Evolutionary conservation across 768 basidiomycete genomes (phyloP).

Genomic region (Termitomyces sp.): DNA sequence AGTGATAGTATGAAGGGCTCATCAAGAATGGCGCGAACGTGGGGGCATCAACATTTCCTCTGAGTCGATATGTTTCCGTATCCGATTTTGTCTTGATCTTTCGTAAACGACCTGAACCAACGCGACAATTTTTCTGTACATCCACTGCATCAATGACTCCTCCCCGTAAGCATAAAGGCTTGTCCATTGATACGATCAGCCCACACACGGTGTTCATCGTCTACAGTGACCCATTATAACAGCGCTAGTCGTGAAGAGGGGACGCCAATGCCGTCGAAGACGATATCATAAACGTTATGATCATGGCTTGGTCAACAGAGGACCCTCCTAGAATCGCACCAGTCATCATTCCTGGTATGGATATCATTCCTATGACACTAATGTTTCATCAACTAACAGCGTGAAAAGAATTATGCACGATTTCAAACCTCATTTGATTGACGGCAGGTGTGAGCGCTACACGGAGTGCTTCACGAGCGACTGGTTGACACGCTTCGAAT

Average conservation of each 20-base stretch:
- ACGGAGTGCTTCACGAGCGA: conserved; percentile 74
- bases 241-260: conserved; percentile 57
- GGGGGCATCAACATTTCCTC: too few species aligned
- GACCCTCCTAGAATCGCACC: conserved; percentile 87
- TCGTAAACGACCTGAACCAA: too few species aligned
- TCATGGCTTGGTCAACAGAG: conserved; percentile 84
- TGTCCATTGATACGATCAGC: conserved; percentile 45
- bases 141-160: too few species aligned
- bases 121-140: too few species aligned
- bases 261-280: conserved; percentile 71
- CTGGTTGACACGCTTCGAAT: conserved; percentile 77
- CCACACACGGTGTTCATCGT: conserved; percentile 61
- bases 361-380: conserved; percentile 70
- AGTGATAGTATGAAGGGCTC: too few species aligned
- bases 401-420: not conserved
- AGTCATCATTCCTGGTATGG: conserved; percentile 89
- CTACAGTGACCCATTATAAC: conserved; percentile 62
- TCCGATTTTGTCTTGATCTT: too few species aligned
- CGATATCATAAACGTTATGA: conserved; percentile 92
- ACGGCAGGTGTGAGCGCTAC: conserved; percentile 78
- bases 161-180: too few species aligned
- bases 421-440: conserved; percentile 74
- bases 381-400: not conserved
- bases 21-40: too few species aligned
- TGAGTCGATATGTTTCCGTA: too few species aligned